phyloP scores from a whole-genome alignment of 768 basidiomycete species.

The Kwoniella pini region DNA sequence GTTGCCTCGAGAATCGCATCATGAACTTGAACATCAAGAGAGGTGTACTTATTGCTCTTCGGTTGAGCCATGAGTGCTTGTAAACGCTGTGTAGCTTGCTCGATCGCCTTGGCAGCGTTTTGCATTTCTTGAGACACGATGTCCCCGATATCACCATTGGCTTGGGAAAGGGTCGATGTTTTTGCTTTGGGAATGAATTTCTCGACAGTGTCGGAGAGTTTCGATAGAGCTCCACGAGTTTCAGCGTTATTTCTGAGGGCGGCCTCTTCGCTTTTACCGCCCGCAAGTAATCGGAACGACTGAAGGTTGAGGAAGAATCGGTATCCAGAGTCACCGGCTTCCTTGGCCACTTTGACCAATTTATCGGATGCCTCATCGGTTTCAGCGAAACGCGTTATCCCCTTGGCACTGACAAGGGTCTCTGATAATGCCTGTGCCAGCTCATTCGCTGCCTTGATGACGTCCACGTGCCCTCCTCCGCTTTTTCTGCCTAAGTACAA shows the following conservation, averaged over 20 bases:
- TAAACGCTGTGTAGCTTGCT: slow-evolving; percentile 82
- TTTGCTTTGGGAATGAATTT: slow-evolving; percentile 75
- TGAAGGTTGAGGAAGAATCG: slow-evolving; percentile 94
- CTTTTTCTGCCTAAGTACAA: slow-evolving; percentile 75
- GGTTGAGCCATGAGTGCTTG: slow-evolving; percentile 90
- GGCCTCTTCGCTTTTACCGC: slow-evolving; percentile 80
- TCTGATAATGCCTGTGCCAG: slow-evolving; percentile 91
- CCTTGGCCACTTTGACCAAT: slow-evolving; percentile 78
- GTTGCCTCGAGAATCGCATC: slow-evolving; percentile 93
- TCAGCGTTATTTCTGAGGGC: slow-evolving; percentile 88
- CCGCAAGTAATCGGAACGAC: slow-evolving; percentile 86
- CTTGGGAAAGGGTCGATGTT: slow-evolving; percentile 66
- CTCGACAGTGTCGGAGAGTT: slow-evolving; percentile 85
- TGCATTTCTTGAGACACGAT: slow-evolving; percentile 96
- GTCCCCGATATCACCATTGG: slow-evolving; percentile 92
- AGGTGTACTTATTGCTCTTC: slow-evolving; percentile 77
- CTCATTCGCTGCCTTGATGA: slow-evolving; percentile 96
- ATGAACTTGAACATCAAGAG: slow-evolving; percentile 93
- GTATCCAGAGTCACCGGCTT: slow-evolving; percentile 81
- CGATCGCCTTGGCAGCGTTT: slow-evolving; percentile 88
- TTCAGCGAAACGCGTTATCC: slow-evolving; percentile 85
- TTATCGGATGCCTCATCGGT: slow-evolving; percentile 91
- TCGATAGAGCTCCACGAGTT: slow-evolving; percentile 74
- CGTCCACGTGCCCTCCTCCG: slow-evolving; percentile 94
- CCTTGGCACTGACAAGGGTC: slow-evolving; percentile 90